Conservation (phyloP, 2,329 filamentous ascomycete genomes). For the Gaeumannomyces tritici region DNA sequence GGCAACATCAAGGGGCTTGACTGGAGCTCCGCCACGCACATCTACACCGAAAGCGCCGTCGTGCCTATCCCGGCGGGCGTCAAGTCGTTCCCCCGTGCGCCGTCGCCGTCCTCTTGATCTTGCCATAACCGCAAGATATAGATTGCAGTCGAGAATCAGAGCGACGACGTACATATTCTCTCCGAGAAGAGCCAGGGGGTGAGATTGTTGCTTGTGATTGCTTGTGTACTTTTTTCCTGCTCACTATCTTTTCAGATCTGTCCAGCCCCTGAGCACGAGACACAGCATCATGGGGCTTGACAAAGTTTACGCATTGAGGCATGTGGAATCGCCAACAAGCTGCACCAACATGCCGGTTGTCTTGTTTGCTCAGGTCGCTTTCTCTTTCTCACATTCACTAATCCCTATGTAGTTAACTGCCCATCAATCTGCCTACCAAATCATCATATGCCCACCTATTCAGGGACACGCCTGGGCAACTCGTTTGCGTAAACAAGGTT, state of each 20-base stretch:
- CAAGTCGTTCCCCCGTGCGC: constrained; percentile 9
- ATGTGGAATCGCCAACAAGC: not conserved
- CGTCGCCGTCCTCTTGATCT: not conserved
- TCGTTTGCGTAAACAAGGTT: not conserved
- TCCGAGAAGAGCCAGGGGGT: not conserved
- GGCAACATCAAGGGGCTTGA: constrained; percentile 31
- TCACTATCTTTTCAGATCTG: not conserved
- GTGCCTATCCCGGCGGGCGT: constrained; percentile 29
- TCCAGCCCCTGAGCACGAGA: not conserved
- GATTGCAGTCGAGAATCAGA: not conserved
- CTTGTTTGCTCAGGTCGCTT: not conserved
- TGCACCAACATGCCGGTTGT: not conserved
- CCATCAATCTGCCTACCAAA: not conserved
- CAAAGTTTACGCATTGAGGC: not conserved
- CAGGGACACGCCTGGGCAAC: too few species aligned
- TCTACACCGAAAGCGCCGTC: constrained; percentile 33
- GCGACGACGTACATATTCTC: not conserved
- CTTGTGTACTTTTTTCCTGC: too few species aligned
- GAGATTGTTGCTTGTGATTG: not conserved
- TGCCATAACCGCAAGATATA: too few species aligned
- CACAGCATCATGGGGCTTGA: not conserved
- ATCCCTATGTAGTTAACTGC: not conserved
- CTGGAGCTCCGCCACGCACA: constrained; percentile 30
- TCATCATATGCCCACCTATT: not conserved
- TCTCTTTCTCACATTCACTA: not conserved